Evolutionary conservation across 306 rosid genomes (phyloP), one percentile per base, ranked within the genome.

Genomic region (Gleditsia sinensis): DNA sequence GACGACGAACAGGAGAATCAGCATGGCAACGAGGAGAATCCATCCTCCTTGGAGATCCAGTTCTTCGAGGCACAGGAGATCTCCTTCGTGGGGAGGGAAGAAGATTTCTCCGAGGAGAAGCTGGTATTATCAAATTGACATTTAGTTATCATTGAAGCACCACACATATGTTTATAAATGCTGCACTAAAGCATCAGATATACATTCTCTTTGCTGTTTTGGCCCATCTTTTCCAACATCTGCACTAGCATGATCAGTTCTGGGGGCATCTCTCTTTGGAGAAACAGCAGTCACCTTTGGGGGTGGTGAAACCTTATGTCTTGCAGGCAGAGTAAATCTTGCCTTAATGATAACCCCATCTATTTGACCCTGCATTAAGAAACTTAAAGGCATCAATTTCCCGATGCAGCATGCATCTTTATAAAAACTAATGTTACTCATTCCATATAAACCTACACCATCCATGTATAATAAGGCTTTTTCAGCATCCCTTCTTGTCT

Each of bases 331-430:
- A 25, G 98, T 91, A 83, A 93, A 93, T 81, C 89, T 91, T 43
- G 97, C 92, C 74, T 87, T 86, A 66, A 93, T 60, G 28, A 91
- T 86, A 76, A 89, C 91, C 43, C 98, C 98, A 89, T 93, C 98
- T 72, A 93, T 93, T 82, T 93, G 97, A 45, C 90, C 97, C 98
- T 93, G 86, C 81, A 86, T 76, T 69, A 45, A 42, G 75, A 78
- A 53, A 51, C 77, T 39, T 37, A 10, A 69, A 49, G 11, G 49
- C 67, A 81, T 75, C 48, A 71, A 68, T 63, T 32, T 75, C 77
- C 33, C 48, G 16, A 68, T 61, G 73, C n/a, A 37, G 14, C 36
- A 71, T 14, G 48, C 56, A 66, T 71, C n/a, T 46, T 32, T 39
- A 66, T 2, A 45, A 33, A 76, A 70, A 73, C 24, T 11, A 65